A percentile compares a stretch with the other conserved stretches of the same genome.
phyloP scores from a whole-genome alignment of 495 filamentous ascomycete genomes.

The Copromyces sp. region DNA sequence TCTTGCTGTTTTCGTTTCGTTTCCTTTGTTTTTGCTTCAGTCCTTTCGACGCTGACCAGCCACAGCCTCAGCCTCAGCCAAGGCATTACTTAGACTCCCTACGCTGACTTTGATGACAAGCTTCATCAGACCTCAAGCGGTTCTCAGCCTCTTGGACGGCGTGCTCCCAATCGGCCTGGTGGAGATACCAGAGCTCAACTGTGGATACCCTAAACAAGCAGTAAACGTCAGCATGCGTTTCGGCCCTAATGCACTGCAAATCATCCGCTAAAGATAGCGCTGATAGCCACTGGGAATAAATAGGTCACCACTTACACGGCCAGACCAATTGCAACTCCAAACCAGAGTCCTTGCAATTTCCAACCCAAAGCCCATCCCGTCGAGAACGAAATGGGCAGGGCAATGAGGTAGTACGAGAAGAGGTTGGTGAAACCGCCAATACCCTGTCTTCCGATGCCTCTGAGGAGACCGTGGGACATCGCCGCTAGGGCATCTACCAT shows the following conservation, averaged over 20 bases:
- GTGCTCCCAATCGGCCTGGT: slow-evolving; percentile 20
- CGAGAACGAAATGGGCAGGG: slow-evolving; percentile 66
- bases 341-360: slow-evolving; percentile 64
- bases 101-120: slow-evolving; percentile 1
- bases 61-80: not conserved
- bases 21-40: not conserved
- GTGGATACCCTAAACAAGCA: slow-evolving; percentile 9
- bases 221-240: not conserved
- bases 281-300: not conserved
- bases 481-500: slow-evolving; percentile 66
- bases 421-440: slow-evolving; percentile 70
- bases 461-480: slow-evolving; percentile 63
- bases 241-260: not conserved
- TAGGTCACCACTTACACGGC: slow-evolving; percentile 25
- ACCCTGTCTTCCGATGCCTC: slow-evolving; percentile 66
- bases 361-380: slow-evolving; percentile 57
- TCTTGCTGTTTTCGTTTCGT: not conserved
- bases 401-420: slow-evolving; percentile 69
- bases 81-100: not conserved
- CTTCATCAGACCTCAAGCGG: slow-evolving; percentile 18
- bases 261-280: not conserved
- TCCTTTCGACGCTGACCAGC: not conserved
- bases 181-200: slow-evolving; percentile 21
- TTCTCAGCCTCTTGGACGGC: slow-evolving; percentile 21
- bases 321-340: slow-evolving; percentile 54